phyloP scores from a whole-genome alignment of 2,329 filamentous ascomycete species.

The Pseudocercospora crystallina region DNA sequence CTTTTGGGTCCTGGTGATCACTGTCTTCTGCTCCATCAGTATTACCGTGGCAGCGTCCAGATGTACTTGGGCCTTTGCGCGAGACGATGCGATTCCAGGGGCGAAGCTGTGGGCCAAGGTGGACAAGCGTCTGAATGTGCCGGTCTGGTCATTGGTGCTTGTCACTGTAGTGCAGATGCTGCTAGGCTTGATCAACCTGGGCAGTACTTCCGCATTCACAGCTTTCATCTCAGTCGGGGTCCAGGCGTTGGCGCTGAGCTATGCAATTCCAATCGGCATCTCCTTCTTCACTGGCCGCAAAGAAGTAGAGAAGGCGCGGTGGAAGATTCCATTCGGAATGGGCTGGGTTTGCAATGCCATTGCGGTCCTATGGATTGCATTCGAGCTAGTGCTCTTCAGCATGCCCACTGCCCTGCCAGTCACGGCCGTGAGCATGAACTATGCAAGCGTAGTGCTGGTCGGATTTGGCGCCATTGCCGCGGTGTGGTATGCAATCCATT shows the following conservation, averaged over 20 bases:
- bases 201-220: slow-evolving; percentile 49
- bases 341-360: slow-evolving; percentile 27
- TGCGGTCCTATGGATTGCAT: slow-evolving; percentile 30
- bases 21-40: slow-evolving; percentile 55
- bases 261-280: slow-evolving; percentile 55
- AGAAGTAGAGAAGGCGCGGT: slow-evolving; percentile 17
- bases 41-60: slow-evolving; percentile 53
- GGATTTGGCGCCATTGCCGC: slow-evolving; percentile 41
- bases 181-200: slow-evolving; percentile 52
- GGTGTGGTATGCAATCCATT: slow-evolving; percentile 6
- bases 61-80: slow-evolving; percentile 48
- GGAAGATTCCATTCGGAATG: slow-evolving; percentile 35
- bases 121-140: slow-evolving; percentile 39
- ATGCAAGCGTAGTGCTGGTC: slow-evolving; percentile 57
- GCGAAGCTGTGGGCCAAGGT: slow-evolving; percentile 40
- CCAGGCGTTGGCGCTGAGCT: slow-evolving; percentile 56
- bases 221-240: slow-evolving; percentile 57
- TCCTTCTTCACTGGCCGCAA: slow-evolving; percentile 38
- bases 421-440: slow-evolving; percentile 56
- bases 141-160: slow-evolving; percentile 44
- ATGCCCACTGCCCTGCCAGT: slow-evolving; percentile 56
- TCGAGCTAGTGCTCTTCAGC: slow-evolving; percentile 47
- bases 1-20: slow-evolving; percentile 52
- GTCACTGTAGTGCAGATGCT: slow-evolving; percentile 50
- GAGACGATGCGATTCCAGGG: slow-evolving; percentile 45